A percentile compares a stretch with the other conserved stretches of the same genome.
These are phyloP conservation scores for Metarhizium anisopliae DNA, from an alignment of 2,329 filamentous ascomycete genomes.

Conservation along the genomic window DNA sequence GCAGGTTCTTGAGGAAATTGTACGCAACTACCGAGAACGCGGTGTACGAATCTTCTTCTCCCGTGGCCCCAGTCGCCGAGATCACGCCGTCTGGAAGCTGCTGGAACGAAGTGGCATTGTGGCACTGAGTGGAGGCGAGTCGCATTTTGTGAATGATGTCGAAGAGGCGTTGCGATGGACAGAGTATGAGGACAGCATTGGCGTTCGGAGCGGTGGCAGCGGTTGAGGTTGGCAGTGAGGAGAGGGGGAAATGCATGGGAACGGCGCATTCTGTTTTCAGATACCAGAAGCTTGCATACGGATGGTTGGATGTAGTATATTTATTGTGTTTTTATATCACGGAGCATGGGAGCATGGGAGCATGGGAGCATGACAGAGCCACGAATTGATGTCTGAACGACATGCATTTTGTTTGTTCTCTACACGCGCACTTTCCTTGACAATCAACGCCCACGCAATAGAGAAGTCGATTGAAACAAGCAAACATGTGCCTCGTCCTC, in stretches of 20 bases:
- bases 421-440: no score
- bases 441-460: no score
- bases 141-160: slow-evolving; percentile 74
- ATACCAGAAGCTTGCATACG: not conserved
- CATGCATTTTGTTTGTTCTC: no score
- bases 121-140: slow-evolving; percentile 66
- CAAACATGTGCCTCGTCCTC: no score
- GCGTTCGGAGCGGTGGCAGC: slow-evolving; percentile 13
- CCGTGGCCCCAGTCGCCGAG: slow-evolving; percentile 37
- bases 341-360: not conserved
- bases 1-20: slow-evolving; percentile 86
- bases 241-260: not conserved
- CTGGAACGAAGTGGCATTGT: slow-evolving; percentile 79
- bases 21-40: slow-evolving; percentile 66
- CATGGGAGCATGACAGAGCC: not conserved
- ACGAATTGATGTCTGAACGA: not conserved
- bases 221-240: not conserved
- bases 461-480: no score
- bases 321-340: not conserved
- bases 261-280: not conserved
- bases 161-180: slow-evolving; percentile 76
- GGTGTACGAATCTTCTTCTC: slow-evolving; percentile 73
- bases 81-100: slow-evolving; percentile 55
- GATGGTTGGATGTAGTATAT: not conserved
- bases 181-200: slow-evolving; percentile 54